Percentiles rank a stretch among this genome's conserved stretches.
Conservation (phyloP, 768 basidiomycete genomes). For the Lactifluus hygrophoroides region DNA sequence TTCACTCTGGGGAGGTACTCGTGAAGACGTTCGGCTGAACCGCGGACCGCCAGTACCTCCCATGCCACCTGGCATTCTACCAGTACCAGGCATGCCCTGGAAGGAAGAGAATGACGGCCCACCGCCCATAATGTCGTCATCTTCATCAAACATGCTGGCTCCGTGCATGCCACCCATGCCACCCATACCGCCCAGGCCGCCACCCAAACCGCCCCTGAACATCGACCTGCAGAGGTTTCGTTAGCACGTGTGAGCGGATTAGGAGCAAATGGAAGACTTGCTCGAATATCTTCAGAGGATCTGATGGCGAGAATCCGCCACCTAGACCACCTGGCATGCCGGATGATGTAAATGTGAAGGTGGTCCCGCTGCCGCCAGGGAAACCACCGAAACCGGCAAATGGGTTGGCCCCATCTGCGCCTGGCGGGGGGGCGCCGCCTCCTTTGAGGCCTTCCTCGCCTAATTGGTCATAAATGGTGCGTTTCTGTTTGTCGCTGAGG, state of each 20-base stretch:
- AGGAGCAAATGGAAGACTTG: slow-evolving; percentile 34
- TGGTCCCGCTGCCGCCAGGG: slow-evolving; percentile 39
- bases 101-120: slow-evolving; percentile 25
- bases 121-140: slow-evolving; percentile 44
- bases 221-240: slow-evolving; percentile 40
- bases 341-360: slow-evolving; percentile 45
- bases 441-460: slow-evolving; percentile 93
- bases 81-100: slow-evolving; percentile 42
- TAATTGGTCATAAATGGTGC: slow-evolving; percentile 82
- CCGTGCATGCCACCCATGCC: slow-evolving; percentile 28
- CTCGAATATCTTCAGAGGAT: slow-evolving; percentile 88
- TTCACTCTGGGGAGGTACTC: slow-evolving; percentile 26
- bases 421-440: slow-evolving; percentile 40
- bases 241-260: neutral
- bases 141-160: slow-evolving; percentile 25
- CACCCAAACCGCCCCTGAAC: slow-evolving; percentile 37
- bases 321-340: slow-evolving; percentile 25
- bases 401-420: slow-evolving; percentile 39
- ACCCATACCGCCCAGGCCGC: slow-evolving; percentile 29
- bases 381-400: slow-evolving; percentile 32
- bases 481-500: slow-evolving; percentile 79
- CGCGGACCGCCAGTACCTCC: slow-evolving; percentile 23
- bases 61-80: slow-evolving; percentile 53
- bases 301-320: slow-evolving; percentile 69
- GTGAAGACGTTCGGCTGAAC: slow-evolving; percentile 18